Conservation (phyloP, 495 filamentous ascomycete species). For the Penicillium cinerascens region DNA sequence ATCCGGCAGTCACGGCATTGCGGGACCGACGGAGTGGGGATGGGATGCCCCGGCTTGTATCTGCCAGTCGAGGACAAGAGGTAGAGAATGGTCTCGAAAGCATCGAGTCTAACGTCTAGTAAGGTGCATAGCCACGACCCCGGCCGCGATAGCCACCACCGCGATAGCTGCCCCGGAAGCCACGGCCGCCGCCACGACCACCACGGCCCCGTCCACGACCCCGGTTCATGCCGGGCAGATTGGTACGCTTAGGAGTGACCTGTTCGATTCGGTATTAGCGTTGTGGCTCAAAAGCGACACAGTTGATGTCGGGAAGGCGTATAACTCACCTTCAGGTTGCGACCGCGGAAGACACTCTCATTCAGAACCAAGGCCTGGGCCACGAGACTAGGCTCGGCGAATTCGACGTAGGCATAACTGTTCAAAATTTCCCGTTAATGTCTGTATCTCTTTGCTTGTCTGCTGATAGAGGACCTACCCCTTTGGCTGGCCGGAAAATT, state of each 20-base stretch:
- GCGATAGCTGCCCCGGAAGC: constrained; percentile 73
- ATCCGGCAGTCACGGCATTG: constrained; percentile 4
- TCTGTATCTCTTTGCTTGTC: neutral
- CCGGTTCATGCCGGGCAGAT: constrained; percentile 86
- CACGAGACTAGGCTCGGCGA: constrained; percentile 90
- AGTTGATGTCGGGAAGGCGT: neutral
- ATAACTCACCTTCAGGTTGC: constrained; percentile 79
- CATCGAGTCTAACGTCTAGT: constrained; percentile 45
- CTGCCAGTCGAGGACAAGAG: neutral
- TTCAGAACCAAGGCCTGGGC: constrained; percentile 92
- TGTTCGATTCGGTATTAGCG: constrained; percentile 25
- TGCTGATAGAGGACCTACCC: constrained; percentile 57
- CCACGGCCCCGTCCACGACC: constrained; percentile 69
- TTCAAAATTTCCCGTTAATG: constrained; percentile 5
- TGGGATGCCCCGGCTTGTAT: neutral
- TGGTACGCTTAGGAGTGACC: constrained; percentile 96
- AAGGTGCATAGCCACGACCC: constrained; percentile 76
- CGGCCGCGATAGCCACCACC: constrained; percentile 76
- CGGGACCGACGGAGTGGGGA: constrained; percentile 5
- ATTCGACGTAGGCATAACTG: constrained; percentile 99
- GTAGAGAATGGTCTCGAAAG: neutral
- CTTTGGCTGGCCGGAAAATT: constrained; percentile 97
- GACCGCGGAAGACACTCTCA: constrained; percentile 92
- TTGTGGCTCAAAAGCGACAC: neutral
- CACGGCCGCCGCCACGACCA: constrained; percentile 64